phyloP scores from a whole-genome alignment of 2,329 filamentous ascomycete species.

The Volutella citrinella region DNA sequence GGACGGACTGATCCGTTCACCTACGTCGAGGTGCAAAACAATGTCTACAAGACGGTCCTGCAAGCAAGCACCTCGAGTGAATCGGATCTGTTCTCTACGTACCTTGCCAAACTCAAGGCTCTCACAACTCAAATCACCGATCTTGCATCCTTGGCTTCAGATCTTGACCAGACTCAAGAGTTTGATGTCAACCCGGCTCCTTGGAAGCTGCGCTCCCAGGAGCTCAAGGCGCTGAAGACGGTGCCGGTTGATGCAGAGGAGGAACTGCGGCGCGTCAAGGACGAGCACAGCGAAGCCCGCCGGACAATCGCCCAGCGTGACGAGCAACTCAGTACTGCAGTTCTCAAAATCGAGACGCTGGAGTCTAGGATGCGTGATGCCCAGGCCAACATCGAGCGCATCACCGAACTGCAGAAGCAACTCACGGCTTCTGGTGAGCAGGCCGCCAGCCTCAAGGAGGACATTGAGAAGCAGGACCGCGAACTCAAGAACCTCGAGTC shows the following conservation, averaged over 20 bases:
- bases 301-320: slow-evolving; percentile 70
- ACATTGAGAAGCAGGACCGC: slow-evolving; percentile 64
- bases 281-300: slow-evolving; percentile 75
- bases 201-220: slow-evolving; percentile 79
- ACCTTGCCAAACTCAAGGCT: slow-evolving; percentile 63
- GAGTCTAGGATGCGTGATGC: slow-evolving; percentile 85
- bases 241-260: slow-evolving; percentile 81
- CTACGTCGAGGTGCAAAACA: slow-evolving; percentile 62
- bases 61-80: slow-evolving; percentile 54
- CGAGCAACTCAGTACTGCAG: slow-evolving; percentile 78
- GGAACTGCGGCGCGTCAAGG: slow-evolving; percentile 75
- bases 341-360: slow-evolving; percentile 91
- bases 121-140: slow-evolving; percentile 65
- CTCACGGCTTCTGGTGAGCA: slow-evolving; percentile 52
- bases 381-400: slow-evolving; percentile 69
- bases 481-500: slow-evolving; percentile 63
- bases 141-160: slow-evolving; percentile 65
- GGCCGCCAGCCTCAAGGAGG: slow-evolving; percentile 55
- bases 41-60: slow-evolving; percentile 53
- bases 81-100: slow-evolving; percentile 66
- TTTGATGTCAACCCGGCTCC: slow-evolving; percentile 75
- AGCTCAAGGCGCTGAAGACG: slow-evolving; percentile 78
- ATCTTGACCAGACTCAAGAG: slow-evolving; percentile 70
- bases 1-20: slow-evolving; percentile 66
- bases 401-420: slow-evolving; percentile 61